Evolutionary conservation across 495 filamentous ascomycete species (phyloP), one percentile per base, ranked within the genome.

Genomic region (Penicillium malachiteum): DNA sequence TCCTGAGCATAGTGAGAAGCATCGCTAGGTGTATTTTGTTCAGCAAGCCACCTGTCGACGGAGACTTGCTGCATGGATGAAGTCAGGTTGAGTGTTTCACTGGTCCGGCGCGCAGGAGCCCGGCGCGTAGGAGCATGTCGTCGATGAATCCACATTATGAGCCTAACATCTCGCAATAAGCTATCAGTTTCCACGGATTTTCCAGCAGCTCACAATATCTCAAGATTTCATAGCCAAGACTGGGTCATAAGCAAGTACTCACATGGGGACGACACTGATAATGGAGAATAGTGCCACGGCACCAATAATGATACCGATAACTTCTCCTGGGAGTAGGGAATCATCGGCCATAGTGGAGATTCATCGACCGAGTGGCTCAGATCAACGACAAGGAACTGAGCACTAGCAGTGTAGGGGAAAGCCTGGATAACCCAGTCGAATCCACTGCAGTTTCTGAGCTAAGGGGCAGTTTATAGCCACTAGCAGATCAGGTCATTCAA

Each of bases 231-330:
- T 35, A 38, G 32, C 60, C 50, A 59, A 64, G 62, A 16, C 32
- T 30, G 33, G 13, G 45, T 48, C 55, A 45, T 54, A 54, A 48
- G 14, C 46, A 21, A 48, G 40, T 44, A 69, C 70, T 67, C 50
- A 73, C 68, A 74, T 63, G 18, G 71, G 71, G 48, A 71, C 41
- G 17, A 68, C 18, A 52, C 70, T 74, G 54, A 73, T 70, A 33
- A 63, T 34, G 39, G 57, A 59, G 46, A 74, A 68, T 32, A 70
- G 48, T 13, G 60, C 53, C 5, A 73, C 57, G 6, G 68, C 70
- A 30, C 71, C 71, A 60, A 73, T 63, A 48, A 71, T 62, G 52
- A 74, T 64, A 39, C 70, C 68, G 46, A 74, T 58, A 14, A 74
- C 49, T 54, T 70, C 64, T 30, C 55, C 62, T 38, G 55, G 54